Conservation (phyloP, 805 yeast species). For the Yarrowia keelungensis region DNA sequence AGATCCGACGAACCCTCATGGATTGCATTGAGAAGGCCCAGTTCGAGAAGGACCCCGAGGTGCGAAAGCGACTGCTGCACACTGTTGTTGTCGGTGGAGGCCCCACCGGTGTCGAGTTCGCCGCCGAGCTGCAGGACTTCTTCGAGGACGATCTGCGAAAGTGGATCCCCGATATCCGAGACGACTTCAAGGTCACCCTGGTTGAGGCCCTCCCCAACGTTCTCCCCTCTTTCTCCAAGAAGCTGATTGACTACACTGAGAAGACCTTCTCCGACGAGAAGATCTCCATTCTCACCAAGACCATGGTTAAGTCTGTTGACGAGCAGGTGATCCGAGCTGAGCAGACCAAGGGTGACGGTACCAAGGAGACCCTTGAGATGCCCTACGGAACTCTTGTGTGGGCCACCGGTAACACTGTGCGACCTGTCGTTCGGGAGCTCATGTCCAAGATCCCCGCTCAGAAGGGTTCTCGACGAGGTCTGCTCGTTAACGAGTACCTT, state of each 20-base stretch:
- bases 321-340: conserved; percentile 72
- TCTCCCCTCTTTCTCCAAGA: conserved; percentile 58
- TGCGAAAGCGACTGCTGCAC: conserved; percentile 82
- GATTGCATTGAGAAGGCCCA: conserved; percentile 89
- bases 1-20: conserved; percentile 82
- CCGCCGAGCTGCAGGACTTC: conserved; percentile 95
- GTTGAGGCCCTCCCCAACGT: conserved; percentile 94
- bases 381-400: conserved; percentile 94
- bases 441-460: conserved; percentile 71
- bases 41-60: conserved; percentile 73
- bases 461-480: conserved; percentile 87
- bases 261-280: conserved; percentile 71
- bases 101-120: conserved; percentile 97
- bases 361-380: conserved; percentile 63
- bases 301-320: conserved; percentile 88
- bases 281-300: conserved; percentile 78
- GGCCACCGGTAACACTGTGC: conserved; percentile 97
- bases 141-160: conserved; percentile 86
- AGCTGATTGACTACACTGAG: conserved; percentile 70
- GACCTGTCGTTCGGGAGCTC: conserved; percentile 73
- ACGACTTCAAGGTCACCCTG: conserved; percentile 81
- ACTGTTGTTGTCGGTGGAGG: conserved; percentile 98
- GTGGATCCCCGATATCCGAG: conserved; percentile 86
- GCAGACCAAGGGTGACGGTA: conserved; percentile 70
- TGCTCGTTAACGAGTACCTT: conserved; percentile 80